phyloP scores from a whole-genome alignment of 164 flowering plant species.

The Protea cynaroides region DNA sequence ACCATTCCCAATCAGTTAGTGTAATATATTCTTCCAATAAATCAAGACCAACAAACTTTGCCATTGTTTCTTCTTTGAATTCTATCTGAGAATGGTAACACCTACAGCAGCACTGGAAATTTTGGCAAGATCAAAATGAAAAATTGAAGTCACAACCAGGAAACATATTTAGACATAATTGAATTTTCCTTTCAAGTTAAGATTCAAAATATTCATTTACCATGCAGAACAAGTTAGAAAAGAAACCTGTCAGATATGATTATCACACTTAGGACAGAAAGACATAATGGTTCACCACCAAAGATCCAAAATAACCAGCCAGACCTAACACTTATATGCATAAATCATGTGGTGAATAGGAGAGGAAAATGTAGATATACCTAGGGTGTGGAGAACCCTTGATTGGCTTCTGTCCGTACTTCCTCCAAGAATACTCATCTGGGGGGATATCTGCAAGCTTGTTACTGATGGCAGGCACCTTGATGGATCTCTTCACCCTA shows the following conservation, averaged over 20 bases:
- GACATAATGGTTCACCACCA: too few relatives aligned
- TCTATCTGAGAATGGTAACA: background rate
- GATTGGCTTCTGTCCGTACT: background rate
- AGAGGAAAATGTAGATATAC: constrained; percentile 3
- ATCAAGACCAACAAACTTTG: background rate
- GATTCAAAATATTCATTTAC: background rate
- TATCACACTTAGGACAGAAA: too few relatives aligned
- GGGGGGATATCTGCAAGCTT: constrained; percentile 11
- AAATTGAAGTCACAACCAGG: background rate
- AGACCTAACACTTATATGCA: background rate
- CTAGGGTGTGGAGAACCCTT: constrained; percentile 13
- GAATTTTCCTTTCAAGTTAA: background rate
- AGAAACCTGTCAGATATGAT: background rate
- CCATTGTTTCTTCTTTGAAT: background rate
- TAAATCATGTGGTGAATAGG: background rate
- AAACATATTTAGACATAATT: background rate
- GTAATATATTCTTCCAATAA: background rate
- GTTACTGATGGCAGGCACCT: constrained; percentile 7
- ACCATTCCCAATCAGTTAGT: too few relatives aligned
- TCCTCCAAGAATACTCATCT: constrained; percentile 2
- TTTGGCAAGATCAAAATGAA: constrained; percentile 2
- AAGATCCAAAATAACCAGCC: too few relatives aligned
- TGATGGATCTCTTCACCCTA: constrained; percentile 10
- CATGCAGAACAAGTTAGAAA: background rate
- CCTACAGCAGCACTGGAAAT: background rate